Evolutionary conservation across 495 filamentous ascomycete species (phyloP), one percentile per base, ranked within the genome.

Genomic region (Penicillium lividum): DNA sequence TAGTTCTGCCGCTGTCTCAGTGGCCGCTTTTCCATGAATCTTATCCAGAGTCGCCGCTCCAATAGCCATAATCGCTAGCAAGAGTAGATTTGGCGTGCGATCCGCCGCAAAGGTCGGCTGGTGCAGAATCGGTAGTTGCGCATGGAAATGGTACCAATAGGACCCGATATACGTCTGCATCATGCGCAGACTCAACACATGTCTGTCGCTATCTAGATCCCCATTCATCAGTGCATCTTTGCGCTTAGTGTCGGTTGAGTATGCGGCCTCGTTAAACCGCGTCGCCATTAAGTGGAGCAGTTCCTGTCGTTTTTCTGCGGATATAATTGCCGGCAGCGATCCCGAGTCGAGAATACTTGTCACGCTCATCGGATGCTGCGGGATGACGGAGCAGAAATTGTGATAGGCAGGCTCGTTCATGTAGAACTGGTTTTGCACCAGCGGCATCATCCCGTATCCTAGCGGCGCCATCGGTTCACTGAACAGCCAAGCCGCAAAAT

Each of bases 131-230:
- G 94, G 94, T 58, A 98, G 80, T 67, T 98, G 94, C 52, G 92
- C 86, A 73, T 95, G 95, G 62, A 97, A 96, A 69, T 97, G 91
- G 51, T 87, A 80, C 94, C 94, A 98, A 71, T 91, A 98, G 13
- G 92, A 94, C 5, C 86, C 84, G 65, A 98, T 92, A 69, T 97
- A 98, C 8, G 86, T 85, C 74, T 96, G 91, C 89, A 98, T 95
- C 89, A 94, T 96, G 65, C 86, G 87, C 55, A 92, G 76, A 64
- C 93, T 96, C 57, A 97, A 74, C 65, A 95, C 86, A 68, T 97
- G 93, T 30, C 71, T 68, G 38, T 88, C 86, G 28, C 86, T 82
- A 57, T 87, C 84, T 53, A 86, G 81, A 56, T 94, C 87, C 16
- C 92, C 92, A 18, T 91, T 86, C 62, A 94, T 77, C 34, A 96